phyloP scores from a whole-genome alignment of 352 stramenopile species.

The Pythium pyrilobum region DNA sequence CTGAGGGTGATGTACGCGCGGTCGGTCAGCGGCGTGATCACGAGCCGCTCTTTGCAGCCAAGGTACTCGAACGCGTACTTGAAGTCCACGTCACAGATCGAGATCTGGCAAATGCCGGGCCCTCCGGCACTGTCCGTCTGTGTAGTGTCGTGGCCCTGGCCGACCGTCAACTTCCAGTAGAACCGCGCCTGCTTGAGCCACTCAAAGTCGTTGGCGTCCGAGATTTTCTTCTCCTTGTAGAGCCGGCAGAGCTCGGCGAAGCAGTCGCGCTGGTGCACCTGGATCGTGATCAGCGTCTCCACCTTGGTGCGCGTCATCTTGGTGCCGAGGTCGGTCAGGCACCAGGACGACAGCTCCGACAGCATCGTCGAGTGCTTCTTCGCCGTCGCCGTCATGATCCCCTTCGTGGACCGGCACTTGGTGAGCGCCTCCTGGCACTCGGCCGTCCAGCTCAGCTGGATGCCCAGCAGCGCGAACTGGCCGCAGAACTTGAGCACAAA shows the following conservation, averaged over 20 bases:
- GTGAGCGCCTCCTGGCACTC: conserved; percentile 68
- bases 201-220: conserved; percentile 74
- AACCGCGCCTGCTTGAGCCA: conserved; percentile 81
- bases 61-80: conserved; percentile 94
- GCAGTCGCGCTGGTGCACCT: conserved; percentile 86
- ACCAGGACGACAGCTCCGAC: conserved; percentile 89
- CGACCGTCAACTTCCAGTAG: conserved; percentile 47
- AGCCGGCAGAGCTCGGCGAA: conserved; percentile 62
- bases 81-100: conserved; percentile 90
- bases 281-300: conserved; percentile 92
- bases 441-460: conserved; percentile 75
- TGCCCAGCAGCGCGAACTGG: conserved; percentile 69
- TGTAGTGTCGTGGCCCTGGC: neutral
- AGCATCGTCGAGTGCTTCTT: conserved; percentile 77
- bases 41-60: conserved; percentile 87
- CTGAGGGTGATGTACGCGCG: conserved; percentile 94
- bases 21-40: conserved; percentile 93
- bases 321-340: conserved; percentile 82
- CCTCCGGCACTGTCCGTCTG: conserved; percentile 49
- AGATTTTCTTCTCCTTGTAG: conserved; percentile 80
- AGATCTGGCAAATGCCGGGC: conserved; percentile 87
- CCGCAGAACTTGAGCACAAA: conserved; percentile 72
- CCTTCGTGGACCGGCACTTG: conserved; percentile 77
- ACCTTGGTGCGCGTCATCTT: conserved; percentile 92
- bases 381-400: conserved; percentile 81